Evolutionary conservation across 176 grass and related monocot species (phyloP).

Genomic region (Paspalum vaginatum): DNA sequence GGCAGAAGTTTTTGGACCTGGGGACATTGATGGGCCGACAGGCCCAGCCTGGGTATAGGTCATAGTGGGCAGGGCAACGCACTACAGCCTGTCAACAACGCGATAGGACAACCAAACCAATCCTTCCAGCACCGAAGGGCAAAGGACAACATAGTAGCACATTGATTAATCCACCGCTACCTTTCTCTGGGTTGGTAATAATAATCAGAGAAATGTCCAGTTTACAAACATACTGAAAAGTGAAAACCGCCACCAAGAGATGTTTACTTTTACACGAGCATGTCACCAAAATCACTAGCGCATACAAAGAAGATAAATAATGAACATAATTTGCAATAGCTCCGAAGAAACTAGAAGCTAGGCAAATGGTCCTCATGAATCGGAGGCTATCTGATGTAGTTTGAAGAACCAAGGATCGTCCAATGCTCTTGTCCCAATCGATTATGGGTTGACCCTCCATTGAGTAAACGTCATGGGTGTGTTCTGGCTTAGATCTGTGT

Average conservation of each 20-base stretch:
- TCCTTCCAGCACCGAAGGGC: not conserved
- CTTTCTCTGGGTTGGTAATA: not conserved
- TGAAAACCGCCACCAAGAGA: not conserved
- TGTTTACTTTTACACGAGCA: not conserved
- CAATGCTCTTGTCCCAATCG: not conserved
- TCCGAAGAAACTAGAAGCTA: slow-evolving; percentile 5
- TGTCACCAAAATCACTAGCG: not conserved
- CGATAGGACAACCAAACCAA: not conserved
- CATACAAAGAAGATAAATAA: not conserved
- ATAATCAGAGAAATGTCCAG: not conserved
- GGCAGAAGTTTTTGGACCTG: not conserved
- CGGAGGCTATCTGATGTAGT: not conserved
- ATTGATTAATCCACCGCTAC: not conserved
- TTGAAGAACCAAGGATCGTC: not conserved
- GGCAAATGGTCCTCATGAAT: not conserved
- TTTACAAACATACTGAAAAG: not conserved
- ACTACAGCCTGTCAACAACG: not conserved
- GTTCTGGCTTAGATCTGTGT: slow-evolving; percentile 5
- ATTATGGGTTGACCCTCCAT: not conserved
- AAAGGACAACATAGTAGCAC: not conserved
- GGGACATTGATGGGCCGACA: not conserved
- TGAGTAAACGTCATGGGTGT: slow-evolving; percentile 3
- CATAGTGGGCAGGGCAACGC: not conserved
- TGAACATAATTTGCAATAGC: not conserved
- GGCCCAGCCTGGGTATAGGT: slow-evolving; percentile 13